Percentiles rank a stretch among this genome's conserved stretches.
Evolutionary conservation across 2,329 filamentous ascomycete genomes (phyloP).

Genomic region (Ceratocystiopsis sp.): DNA sequence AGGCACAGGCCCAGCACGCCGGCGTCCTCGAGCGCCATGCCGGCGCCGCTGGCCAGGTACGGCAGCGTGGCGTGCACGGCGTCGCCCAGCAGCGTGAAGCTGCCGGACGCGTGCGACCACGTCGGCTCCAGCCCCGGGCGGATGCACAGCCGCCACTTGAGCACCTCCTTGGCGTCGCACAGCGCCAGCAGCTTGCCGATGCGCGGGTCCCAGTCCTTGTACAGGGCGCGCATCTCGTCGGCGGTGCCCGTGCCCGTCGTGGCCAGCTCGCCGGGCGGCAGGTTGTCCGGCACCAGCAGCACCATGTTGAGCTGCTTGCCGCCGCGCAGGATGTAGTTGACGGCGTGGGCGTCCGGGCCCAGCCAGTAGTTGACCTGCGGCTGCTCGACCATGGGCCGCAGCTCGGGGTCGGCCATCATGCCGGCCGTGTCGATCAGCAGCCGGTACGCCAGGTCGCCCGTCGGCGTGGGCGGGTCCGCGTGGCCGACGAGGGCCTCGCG

Average conservation of each 20-base stretch:
- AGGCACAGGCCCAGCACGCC: constrained; percentile 14
- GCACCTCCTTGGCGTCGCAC: constrained; percentile 21
- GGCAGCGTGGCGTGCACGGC: constrained; percentile 16
- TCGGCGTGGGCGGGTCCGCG: constrained; percentile 13
- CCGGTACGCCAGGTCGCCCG: constrained; percentile 20
- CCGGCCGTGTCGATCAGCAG: constrained; percentile 15
- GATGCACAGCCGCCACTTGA: constrained; percentile 30
- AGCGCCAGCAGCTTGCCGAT: constrained; percentile 19
- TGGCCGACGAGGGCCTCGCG: constrained; percentile 6
- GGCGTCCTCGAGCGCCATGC: constrained; percentile 27
- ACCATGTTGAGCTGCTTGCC: constrained; percentile 19
- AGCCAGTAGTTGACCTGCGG: constrained; percentile 18
- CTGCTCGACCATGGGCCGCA: constrained; percentile 13
- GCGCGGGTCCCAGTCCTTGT: constrained; percentile 19
- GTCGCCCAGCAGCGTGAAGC: constrained; percentile 3
- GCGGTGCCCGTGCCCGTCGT: constrained; percentile 15
- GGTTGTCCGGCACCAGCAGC: constrained; percentile 12
- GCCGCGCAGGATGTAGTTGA: constrained; percentile 17
- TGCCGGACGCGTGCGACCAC: constrained; percentile 20
- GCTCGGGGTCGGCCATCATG: constrained; percentile 14
- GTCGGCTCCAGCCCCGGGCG: constrained; percentile 21
- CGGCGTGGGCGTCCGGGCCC: constrained; percentile 17
- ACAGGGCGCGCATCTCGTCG: constrained; percentile 19
- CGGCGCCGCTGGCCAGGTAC: constrained; percentile 30
- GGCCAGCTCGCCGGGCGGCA: constrained; percentile 8